Base-by-base conservation (phyloP, 2,329 filamentous ascomycete genomes). In the Lecanicillium sp. region DNA sequence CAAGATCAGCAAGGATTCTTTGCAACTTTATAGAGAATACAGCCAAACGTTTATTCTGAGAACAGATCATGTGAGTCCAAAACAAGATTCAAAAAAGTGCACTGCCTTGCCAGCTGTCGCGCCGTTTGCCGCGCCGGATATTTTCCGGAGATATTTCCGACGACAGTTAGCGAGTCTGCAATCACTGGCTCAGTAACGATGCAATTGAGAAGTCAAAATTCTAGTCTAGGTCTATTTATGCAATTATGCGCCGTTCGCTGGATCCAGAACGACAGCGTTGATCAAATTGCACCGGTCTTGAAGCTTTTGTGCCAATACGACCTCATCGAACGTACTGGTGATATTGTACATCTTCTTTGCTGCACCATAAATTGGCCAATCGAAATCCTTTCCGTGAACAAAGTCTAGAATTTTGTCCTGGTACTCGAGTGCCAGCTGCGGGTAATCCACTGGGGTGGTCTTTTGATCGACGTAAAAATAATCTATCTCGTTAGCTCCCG, bases 381-480 rank as follows among this genome's bases (percentile, higher is more conserved):
- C 44, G 19, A 52, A 15, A 8, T 50, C 35, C 29, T 38, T 26
- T 4, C 52, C 52, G 36, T 54, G 32, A 8, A 54, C 24, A 30
- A 56, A 54, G 7, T 52, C 19, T 26, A 56, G 45, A 9, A 56
- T 35, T 17, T 47, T 48, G 20, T 35, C 46, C 29, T 55, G 54
- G 27, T 52, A 51, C 10, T 39, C 45, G 14, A 41, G 36, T 35
- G 47, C 52, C 5, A 53, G 38, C 17, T 37, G 33, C 7, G 48
- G 26, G 9, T 52, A 40, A 2, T 51, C 29, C 15, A 54, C 52
- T 5, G 48, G 46, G 2, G 48, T 48, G 14, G 9, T 40, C 11
- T 49, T 26, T 24, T 54, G 36, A 29, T 52, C 40, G 7, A 38
- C 37, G 38, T 52, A 52, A 20, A 54, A 54, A 29, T 44, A 50